Evolutionary conservation across 2,329 filamentous ascomycete species (phyloP), one percentile per base, ranked within the genome.

Genomic region (Aspergillus sp.): DNA sequence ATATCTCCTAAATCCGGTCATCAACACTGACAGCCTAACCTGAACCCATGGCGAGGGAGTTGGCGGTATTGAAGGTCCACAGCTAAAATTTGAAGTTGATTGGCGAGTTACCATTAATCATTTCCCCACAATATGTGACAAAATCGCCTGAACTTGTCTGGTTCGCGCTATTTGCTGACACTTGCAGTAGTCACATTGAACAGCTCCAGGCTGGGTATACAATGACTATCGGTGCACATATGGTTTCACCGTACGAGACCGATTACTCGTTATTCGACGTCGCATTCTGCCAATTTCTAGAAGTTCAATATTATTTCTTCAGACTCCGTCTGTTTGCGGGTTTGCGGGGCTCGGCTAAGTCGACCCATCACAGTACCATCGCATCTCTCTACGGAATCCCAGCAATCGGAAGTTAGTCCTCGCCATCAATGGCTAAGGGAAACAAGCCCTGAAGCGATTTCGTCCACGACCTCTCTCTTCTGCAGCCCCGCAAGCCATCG

Each of bases 401-500:
- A 30, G 26, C 26, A 30, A 30, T 1, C 9, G 8, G 26, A 11
- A 30, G 26, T 1, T 9, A 30, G 36, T 17, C 36, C 36, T 7
- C 13, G 17, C 5, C 42, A n/a, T 44, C 42, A 22, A 20, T 44
- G 42, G n/a, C 42, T 15, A 44, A 44, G 26, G 5, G 8, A 20
- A 26, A 22, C 49, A 43, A 53, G 41, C 22, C 18, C 39, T 11
- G 26, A 22, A 9, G 52, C 53, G 44, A 55, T 36, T n/a, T 48
- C 53, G 2, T 44, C 36, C 3, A 55, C 38, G 17, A 55, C 13
- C 5, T 30, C 36, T 42, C 57, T 56, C 22, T 64, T 70, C 58
- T 67, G 60, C 61, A 74, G 62, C 3, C 62, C 62, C 2, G 62
- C 56, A 22, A 70, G 41, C 71, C 73, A 72, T 54, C 67, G 54